Base-by-base conservation (phyloP, 2,329 filamentous ascomycete genomes). In the Talaromyces rugulosus region DNA sequence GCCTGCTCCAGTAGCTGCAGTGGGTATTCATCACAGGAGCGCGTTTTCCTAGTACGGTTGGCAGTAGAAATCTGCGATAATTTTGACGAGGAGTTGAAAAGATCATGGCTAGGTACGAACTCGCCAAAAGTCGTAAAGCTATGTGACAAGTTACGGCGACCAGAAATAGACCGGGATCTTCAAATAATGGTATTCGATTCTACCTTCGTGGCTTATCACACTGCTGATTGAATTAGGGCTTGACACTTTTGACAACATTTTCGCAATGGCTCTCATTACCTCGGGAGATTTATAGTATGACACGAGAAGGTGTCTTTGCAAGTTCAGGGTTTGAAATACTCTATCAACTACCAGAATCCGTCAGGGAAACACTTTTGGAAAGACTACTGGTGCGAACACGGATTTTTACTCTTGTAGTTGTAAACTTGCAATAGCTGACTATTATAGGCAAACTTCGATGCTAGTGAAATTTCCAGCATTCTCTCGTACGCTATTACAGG, bases 1-100 rank as follows among this genome's bases (percentile, higher is more conserved):
- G 72, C 72, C 31, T 77, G 75, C 58, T 79, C 76, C n/a, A 70
- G 72, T 11, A 75, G 67, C 52, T 74, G 69, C 52, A 71, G 66
- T 50, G 65, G 64, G 14, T 56, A 76, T 14, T 67, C 68, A 7
- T 51, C 66, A 0, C 50, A 65, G 0, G 68, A 76, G 28, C 69
- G 72, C 8, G 66, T 70, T 12, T 68, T 77, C 59, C 74, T 75
- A 34, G 71, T 79, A 47, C 66, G 68, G 6, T 64, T 79, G 16
- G 75, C 75, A 0, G 72, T 73, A 40, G 70, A 69, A 2, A 75
- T 78, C 40, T 70, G 72, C 27, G 69, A 74, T 42, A 69, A 67
- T 40, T 71, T 78, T 54, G 68, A 76, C 5, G 58, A 62, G 7
- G 66, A 65, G 6, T 74, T 75, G 58, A 76, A 70, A 57, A 51